A percentile compares a stretch with the other conserved stretches of the same genome.
phyloP scores from a whole-genome alignment of 495 filamentous ascomycete species.

The Penicillium herquei region DNA sequence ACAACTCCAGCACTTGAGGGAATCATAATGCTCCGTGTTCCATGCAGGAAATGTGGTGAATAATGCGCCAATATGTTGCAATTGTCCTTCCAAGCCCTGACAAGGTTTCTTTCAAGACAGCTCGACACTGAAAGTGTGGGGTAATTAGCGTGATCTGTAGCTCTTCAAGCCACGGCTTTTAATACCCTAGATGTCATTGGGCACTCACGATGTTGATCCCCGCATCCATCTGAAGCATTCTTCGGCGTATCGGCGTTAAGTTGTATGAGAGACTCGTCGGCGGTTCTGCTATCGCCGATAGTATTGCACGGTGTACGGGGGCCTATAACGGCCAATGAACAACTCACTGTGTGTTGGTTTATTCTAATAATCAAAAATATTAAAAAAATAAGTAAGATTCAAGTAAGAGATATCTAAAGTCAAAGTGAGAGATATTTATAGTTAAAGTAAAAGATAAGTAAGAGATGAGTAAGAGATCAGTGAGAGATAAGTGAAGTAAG shows the following conservation, averaged over 20 bases:
- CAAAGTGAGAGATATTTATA: no score
- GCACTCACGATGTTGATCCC: not conserved
- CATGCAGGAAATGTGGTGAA: not conserved
- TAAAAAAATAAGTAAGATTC: no score
- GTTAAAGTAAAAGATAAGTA: no score
- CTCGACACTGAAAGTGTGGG: not conserved
- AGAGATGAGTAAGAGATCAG: no score
- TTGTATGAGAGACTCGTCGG: not conserved
- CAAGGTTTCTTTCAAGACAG: not conserved
- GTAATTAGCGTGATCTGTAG: not conserved
- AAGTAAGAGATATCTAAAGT: no score
- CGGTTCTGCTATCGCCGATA: not conserved
- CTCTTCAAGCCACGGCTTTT: not conserved
- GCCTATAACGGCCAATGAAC: no score
- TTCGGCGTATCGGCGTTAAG: not conserved
- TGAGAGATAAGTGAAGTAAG: no score
- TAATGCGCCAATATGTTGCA: conserved; percentile 8
- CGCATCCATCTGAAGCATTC: not conserved
- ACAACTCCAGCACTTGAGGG: not conserved
- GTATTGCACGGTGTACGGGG: no score
- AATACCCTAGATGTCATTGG: not conserved
- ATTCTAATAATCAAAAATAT: no score
- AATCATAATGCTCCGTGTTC: not conserved
- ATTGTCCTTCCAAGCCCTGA: not conserved
- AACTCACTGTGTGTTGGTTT: no score